Evolutionary conservation across 805 yeast genomes (phyloP).

Genomic region (Wickerhamiella shivajii): DNA sequence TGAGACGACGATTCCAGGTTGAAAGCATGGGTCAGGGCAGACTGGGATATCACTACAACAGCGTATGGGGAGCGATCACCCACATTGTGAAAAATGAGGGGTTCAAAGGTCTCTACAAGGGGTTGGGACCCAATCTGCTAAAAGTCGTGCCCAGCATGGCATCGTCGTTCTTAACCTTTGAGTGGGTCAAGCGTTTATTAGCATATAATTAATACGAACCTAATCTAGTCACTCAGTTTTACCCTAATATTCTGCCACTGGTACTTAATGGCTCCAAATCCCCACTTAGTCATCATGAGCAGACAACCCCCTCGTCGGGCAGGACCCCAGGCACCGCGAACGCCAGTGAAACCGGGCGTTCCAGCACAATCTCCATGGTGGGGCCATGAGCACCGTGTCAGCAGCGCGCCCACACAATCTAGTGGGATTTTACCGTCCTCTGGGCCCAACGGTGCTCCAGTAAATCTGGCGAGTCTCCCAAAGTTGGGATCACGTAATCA

Average conservation of each 20-base stretch:
- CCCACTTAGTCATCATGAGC: not conserved
- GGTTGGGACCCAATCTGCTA: conserved; percentile 53
- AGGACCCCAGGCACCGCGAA: conserved; percentile 1
- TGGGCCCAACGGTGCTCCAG: conserved; percentile 1
- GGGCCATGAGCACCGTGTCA: conserved; percentile 3
- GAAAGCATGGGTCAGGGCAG: conserved; percentile 51
- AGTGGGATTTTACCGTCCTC: no score
- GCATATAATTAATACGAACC: no score
- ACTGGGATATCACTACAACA: conserved; percentile 68
- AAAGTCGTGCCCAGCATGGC: conserved; percentile 95
- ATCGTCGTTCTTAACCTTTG: conserved; percentile 84
- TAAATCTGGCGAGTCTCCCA: conserved; percentile 3
- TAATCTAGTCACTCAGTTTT: no score
- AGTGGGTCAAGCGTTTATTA: conserved; percentile 38
- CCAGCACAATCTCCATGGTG: conserved; percentile 5
- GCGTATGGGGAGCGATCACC: conserved; percentile 57
- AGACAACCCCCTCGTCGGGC: not conserved
- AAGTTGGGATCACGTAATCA: conserved; percentile 3
- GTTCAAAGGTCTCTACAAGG: conserved; percentile 57
- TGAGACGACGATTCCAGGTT: conserved; percentile 84
- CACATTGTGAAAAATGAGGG: conserved; percentile 68
- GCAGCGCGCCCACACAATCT: not conserved
- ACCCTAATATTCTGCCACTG: no score
- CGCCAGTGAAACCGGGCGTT: conserved; percentile 4
- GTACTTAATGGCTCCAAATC: no score